Conservation (phyloP, 2,329 filamentous ascomycete species). For the Xylariaceae sp. region DNA sequence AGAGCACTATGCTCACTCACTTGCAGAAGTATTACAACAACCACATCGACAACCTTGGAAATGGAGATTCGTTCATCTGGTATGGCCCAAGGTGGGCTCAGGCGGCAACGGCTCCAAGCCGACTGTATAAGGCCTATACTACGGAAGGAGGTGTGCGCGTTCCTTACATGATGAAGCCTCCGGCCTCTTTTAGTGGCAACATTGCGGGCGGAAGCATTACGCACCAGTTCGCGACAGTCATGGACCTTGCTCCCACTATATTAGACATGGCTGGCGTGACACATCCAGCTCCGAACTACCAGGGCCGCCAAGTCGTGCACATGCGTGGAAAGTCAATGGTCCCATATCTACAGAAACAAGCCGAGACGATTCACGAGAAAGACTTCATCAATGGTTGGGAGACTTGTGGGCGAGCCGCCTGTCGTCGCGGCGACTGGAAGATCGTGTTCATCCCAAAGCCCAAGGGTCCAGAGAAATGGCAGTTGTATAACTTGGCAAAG, state of each 20-base stretch:
- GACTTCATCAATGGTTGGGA: conserved; percentile 37
- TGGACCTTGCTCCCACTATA: conserved; percentile 47
- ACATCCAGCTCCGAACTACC: conserved; percentile 50
- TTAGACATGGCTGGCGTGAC: conserved; percentile 44
- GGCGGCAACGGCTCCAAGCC: conserved; percentile 35
- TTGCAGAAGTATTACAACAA: conserved; percentile 56
- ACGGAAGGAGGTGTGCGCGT: conserved; percentile 50
- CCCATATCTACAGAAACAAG: conserved; percentile 25
- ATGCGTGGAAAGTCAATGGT: conserved; percentile 35
- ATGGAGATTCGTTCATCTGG: conserved; percentile 56
- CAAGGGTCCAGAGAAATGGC: conserved; percentile 46
- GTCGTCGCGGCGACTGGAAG: conserved; percentile 36
- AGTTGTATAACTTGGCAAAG: conserved; percentile 42
- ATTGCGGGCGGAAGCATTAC: conserved; percentile 38
- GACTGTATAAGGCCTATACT: conserved; percentile 40
- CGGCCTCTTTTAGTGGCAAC: conserved; percentile 24
- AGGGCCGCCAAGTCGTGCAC: conserved; percentile 31
- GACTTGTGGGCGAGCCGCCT: conserved; percentile 32
- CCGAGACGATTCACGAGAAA: conserved; percentile 32
- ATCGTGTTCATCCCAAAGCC: conserved; percentile 45
- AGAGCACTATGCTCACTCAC: conserved; percentile 47
- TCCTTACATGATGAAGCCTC: conserved; percentile 46
- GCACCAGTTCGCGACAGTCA: conserved; percentile 48
- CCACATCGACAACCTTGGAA: conserved; percentile 54
- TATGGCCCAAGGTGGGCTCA: conserved; percentile 54